These are phyloP conservation scores for Dacryopinax primogenitus DNA, from an alignment of 768 basidiomycete species.

Conservation along the genomic window DNA sequence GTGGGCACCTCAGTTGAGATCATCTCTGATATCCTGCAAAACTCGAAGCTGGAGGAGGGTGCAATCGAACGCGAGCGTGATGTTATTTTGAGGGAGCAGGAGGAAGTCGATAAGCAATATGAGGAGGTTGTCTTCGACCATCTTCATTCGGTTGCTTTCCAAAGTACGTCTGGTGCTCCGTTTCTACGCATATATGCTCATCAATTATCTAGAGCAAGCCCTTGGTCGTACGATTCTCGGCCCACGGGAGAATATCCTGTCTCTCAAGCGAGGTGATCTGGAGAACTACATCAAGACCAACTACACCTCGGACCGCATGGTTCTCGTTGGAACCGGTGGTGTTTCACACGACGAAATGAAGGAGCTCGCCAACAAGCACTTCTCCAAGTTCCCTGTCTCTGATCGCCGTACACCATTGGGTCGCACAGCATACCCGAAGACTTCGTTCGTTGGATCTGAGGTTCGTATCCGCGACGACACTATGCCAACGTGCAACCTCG, in stretches of 20 bases:
- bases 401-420: slow-evolving; percentile 80
- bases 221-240: slow-evolving; percentile 96
- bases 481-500: slow-evolving; percentile 77
- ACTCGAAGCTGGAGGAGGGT: slow-evolving; percentile 74
- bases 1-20: slow-evolving; percentile 85
- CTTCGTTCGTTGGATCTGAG: slow-evolving; percentile 83
- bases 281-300: slow-evolving; percentile 87
- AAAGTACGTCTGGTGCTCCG: slow-evolving; percentile 43
- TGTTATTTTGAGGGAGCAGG: slow-evolving; percentile 92
- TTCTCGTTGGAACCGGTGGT: slow-evolving; percentile 92
- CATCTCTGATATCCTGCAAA: slow-evolving; percentile 94
- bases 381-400: slow-evolving; percentile 78
- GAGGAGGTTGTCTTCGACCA: slow-evolving; percentile 99
- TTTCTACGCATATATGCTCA: not conserved
- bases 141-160: slow-evolving; percentile 91
- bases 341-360: slow-evolving; percentile 86
- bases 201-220: slow-evolving; percentile 56
- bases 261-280: slow-evolving; percentile 85
- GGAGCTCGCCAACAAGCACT: slow-evolving; percentile 88
- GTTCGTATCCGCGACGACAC: slow-evolving; percentile 92
- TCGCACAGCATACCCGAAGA: slow-evolving; percentile 57
- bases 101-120: slow-evolving; percentile 96
- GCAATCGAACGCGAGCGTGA: slow-evolving; percentile 94
- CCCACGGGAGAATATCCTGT: slow-evolving; percentile 88
- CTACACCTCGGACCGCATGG: slow-evolving; percentile 98